A percentile compares a stretch with the other conserved stretches of the same genome.
These are phyloP conservation scores for Multifurca ochricompacta DNA, from an alignment of 768 basidiomycete genomes.

Conservation along the genomic window DNA sequence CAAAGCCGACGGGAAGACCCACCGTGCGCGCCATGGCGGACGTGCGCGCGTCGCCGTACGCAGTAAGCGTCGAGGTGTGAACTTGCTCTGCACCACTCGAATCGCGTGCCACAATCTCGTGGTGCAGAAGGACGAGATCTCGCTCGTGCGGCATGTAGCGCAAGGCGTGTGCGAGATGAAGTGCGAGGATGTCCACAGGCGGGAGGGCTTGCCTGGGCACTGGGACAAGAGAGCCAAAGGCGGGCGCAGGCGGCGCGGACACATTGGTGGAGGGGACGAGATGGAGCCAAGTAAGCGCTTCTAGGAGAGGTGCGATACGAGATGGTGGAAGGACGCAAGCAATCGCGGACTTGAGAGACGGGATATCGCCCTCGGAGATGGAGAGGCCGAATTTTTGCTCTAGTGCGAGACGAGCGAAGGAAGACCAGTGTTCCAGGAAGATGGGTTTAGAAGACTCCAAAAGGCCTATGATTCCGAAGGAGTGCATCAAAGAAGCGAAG, in stretches of 20 bases:
- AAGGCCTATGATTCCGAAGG: slow-evolving; percentile 64
- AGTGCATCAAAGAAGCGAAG: slow-evolving; percentile 64
- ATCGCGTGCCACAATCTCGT: slow-evolving; percentile 59
- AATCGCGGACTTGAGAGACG: slow-evolving; percentile 32
- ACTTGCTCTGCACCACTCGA: slow-evolving; percentile 34
- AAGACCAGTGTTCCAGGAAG: slow-evolving; percentile 31
- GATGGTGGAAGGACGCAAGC: slow-evolving; percentile 20
- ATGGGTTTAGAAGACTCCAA: slow-evolving; percentile 39
- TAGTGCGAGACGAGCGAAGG: slow-evolving; percentile 33
- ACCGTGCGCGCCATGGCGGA: slow-evolving; percentile 92
- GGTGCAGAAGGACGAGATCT: slow-evolving; percentile 81
- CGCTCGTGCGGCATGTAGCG: slow-evolving; percentile 62
- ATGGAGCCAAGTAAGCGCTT: slow-evolving; percentile 47
- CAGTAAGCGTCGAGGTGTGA: slow-evolving; percentile 58
- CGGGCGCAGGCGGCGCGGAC: slow-evolving; percentile 17
- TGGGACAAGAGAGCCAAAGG: slow-evolving; percentile 30
- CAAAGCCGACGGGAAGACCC: slow-evolving; percentile 81
- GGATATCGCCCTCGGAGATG: slow-evolving; percentile 26
- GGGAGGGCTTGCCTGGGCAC: slow-evolving; percentile 36
- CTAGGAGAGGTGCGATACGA: slow-evolving; percentile 26
- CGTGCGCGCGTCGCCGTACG: slow-evolving; percentile 47
- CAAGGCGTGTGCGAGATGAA: slow-evolving; percentile 62
- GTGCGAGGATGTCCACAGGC: slow-evolving; percentile 70
- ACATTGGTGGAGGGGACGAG: slow-evolving; percentile 22
- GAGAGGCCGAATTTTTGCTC: slow-evolving; percentile 24